A percentile compares a stretch with the other conserved stretches of the same genome.
phyloP scores from a whole-genome alignment of 2,329 filamentous ascomycete genomes.

The Cyphellophora attinorum region DNA sequence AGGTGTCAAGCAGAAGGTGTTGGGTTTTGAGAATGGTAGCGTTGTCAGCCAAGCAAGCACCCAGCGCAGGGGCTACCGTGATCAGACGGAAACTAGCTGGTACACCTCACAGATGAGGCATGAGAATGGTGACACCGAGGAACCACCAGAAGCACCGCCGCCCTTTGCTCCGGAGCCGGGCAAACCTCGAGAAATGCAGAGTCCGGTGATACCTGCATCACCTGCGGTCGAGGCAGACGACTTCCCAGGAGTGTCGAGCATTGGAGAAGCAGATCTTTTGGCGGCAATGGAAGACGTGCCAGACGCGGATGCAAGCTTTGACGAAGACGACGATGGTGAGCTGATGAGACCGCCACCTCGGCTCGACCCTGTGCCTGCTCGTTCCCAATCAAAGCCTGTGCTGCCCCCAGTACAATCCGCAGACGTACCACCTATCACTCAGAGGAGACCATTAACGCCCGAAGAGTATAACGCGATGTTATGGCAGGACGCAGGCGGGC shows the following conservation, averaged over 20 bases:
- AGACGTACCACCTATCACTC: not conserved
- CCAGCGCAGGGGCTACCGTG: conserved; percentile 58
- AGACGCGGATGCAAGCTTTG: not conserved
- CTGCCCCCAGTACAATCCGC: not conserved
- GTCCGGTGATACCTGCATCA: not conserved
- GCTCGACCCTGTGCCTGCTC: not conserved
- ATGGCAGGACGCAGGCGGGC: not conserved
- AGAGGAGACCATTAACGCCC: conserved; percentile 54
- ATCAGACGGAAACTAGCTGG: conserved; percentile 74
- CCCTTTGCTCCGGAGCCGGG: too few relatives aligned
- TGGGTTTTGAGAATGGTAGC: conserved; percentile 55
- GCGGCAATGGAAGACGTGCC: not conserved
- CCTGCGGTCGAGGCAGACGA: too few relatives aligned
- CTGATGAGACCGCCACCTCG: not conserved
- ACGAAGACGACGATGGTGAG: conserved; percentile 1
- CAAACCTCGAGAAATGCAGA: not conserved
- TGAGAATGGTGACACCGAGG: too few relatives aligned
- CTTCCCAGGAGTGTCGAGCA: too few relatives aligned
- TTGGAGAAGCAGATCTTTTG: not conserved
- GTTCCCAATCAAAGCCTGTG: too few relatives aligned
- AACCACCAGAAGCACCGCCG: too few relatives aligned
- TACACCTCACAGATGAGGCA: conserved; percentile 59
- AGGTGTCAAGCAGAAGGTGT: conserved; percentile 68
- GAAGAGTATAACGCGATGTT: conserved; percentile 86
- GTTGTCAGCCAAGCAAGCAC: conserved; percentile 58